Conservation (phyloP, 2,329 filamentous ascomycete species). For the Furcasterigmium furcatum region DNA sequence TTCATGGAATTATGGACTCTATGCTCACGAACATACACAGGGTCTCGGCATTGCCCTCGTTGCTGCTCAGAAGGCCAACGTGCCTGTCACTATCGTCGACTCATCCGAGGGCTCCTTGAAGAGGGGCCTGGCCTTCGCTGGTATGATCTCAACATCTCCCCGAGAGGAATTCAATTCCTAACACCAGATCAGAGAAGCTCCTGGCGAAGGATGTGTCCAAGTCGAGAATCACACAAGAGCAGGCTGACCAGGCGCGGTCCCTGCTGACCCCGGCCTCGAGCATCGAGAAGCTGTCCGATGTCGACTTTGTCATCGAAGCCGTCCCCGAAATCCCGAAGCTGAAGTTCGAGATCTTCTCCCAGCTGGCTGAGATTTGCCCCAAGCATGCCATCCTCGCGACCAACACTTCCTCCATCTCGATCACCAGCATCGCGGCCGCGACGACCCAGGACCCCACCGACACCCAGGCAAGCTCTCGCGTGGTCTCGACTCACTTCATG, state of each 20-base stretch:
- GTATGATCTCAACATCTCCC: slow-evolving; percentile 37
- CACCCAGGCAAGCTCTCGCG: slow-evolving; percentile 77
- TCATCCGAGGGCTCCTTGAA: slow-evolving; percentile 79
- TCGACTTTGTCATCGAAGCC: slow-evolving; percentile 97
- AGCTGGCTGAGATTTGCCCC: slow-evolving; percentile 77
- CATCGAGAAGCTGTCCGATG: slow-evolving; percentile 73
- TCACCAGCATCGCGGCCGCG: slow-evolving; percentile 90
- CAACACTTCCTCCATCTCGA: slow-evolving; percentile 98
- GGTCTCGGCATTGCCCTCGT: slow-evolving; percentile 95
- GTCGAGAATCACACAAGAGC: slow-evolving; percentile 75
- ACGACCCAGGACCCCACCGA: slow-evolving; percentile 77
- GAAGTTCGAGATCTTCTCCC: slow-evolving; percentile 83
- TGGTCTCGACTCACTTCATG: slow-evolving; percentile 98
- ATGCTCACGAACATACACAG: slow-evolving; percentile 42
- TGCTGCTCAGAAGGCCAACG: slow-evolving; percentile 76
- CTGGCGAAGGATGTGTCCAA: slow-evolving; percentile 91
- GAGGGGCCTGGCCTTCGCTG: slow-evolving; percentile 87
- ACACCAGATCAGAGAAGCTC: slow-evolving; percentile 67
- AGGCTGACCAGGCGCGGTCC: slow-evolving; percentile 70
- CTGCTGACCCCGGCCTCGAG: slow-evolving; percentile 68
- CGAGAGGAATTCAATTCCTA: background rate
- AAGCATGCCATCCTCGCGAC: slow-evolving; percentile 88
- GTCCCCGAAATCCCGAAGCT: slow-evolving; percentile 88
- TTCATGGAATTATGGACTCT: slow-evolving; percentile 45
- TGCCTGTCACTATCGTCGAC: slow-evolving; percentile 86